Evolutionary conservation across 371 early-diverging fungal genomes (phyloP).

Genomic region (Mortierella sp.): DNA sequence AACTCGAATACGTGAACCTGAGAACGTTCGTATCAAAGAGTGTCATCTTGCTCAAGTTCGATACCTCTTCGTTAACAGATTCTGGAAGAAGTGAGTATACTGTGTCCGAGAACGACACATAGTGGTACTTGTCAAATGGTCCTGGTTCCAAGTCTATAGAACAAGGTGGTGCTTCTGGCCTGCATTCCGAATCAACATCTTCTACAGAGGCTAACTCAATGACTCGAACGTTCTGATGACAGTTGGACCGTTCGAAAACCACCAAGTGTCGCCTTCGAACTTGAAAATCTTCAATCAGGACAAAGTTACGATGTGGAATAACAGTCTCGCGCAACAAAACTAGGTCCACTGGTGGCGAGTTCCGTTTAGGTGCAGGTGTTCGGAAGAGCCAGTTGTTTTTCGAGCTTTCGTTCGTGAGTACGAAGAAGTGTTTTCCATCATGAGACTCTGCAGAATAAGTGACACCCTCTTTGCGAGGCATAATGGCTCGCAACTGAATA

Average conservation of each 20-base stretch:
- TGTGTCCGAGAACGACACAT: conserved; percentile 69
- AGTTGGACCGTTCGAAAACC: conserved; percentile 71
- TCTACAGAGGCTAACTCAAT: conserved; percentile 33
- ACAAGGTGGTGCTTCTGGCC: conserved; percentile 33
- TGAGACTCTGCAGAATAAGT: conserved; percentile 65
- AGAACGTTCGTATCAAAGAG: conserved; percentile 56
- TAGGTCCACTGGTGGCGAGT: conserved; percentile 26
- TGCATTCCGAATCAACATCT: conserved; percentile 16
- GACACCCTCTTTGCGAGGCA: conserved; percentile 61
- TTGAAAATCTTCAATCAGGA: conserved; percentile 65
- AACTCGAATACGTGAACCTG: conserved; percentile 65
- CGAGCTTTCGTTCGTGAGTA: conserved; percentile 64
- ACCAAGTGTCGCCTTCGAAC: conserved; percentile 64
- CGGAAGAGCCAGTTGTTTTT: conserved; percentile 67
- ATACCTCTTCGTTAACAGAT: conserved; percentile 63
- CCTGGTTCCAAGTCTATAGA: conserved; percentile 33
- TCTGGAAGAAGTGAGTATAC: conserved; percentile 61
- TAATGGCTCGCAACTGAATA: conserved; percentile 54
- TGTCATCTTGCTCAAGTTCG: conserved; percentile 58
- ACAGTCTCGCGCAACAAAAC: conserved; percentile 59
- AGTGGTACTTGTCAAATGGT: conserved; percentile 66
- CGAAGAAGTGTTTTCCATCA: conserved; percentile 61
- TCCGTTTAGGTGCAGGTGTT: conserved; percentile 59
- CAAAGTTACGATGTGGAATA: conserved; percentile 68
- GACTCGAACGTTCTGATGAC: conserved; percentile 70